These are phyloP conservation scores for Rhodofomes roseus DNA, from an alignment of 1,284 basidiomycete genomes.

Conservation along the genomic window DNA sequence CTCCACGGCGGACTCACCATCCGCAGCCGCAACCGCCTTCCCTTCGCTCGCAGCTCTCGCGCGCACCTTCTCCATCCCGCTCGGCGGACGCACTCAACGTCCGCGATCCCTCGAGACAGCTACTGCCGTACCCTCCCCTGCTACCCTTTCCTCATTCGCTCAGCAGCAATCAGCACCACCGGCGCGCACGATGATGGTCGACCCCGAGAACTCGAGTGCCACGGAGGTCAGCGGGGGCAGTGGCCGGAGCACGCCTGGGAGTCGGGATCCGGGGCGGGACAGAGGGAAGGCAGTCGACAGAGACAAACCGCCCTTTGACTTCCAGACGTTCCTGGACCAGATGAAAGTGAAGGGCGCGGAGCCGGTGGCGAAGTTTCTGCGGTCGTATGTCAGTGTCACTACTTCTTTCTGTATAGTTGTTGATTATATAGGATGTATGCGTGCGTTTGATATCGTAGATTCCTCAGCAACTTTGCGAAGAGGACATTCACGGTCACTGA, in stretches of 20 bases:
- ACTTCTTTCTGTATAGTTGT: neutral
- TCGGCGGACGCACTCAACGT: constrained; percentile 37
- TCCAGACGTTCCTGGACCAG: constrained; percentile 87
- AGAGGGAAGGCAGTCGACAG: constrained; percentile 13
- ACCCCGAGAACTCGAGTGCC: neutral
- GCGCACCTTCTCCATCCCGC: constrained; percentile 55
- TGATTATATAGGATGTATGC: constrained; percentile 6
- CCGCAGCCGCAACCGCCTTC: constrained; percentile 42
- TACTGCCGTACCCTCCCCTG: constrained; percentile 45
- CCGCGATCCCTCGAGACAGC: constrained; percentile 57
- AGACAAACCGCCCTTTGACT: constrained; percentile 63
- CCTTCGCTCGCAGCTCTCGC: constrained; percentile 62
- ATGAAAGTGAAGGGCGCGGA: constrained; percentile 84
- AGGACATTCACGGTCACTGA: constrained; percentile 86
- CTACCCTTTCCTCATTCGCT: constrained; percentile 51
- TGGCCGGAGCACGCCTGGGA: constrained; percentile 21
- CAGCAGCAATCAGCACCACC: constrained; percentile 39
- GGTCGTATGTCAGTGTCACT: constrained; percentile 61
- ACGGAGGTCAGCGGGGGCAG: constrained; percentile 11
- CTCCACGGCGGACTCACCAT: constrained; percentile 19
- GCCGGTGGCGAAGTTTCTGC: constrained; percentile 85
- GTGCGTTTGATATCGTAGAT: constrained; percentile 44
- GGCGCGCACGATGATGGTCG: neutral
- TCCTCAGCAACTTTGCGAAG: constrained; percentile 89
- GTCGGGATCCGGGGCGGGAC: neutral